Base-by-base conservation (phyloP, 331 rosid species). In the Prunus yedoensis region DNA sequence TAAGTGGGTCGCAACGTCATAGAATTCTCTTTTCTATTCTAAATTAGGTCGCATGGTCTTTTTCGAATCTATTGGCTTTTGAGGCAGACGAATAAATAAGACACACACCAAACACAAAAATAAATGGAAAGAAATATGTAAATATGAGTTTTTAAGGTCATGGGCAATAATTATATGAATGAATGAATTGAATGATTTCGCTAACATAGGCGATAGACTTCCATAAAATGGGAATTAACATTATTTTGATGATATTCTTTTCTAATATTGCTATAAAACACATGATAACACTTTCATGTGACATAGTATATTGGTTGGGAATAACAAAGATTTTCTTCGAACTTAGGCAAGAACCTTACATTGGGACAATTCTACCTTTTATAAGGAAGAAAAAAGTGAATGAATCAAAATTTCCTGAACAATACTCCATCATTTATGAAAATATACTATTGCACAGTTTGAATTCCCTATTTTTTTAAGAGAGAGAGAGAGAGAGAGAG, bases 171-270 rank as follows among this genome's bases (percentile, higher is more conserved):
- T 30, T 11, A 23, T 21, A 57, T 4, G 5, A 7, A 52, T 51
- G 32, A 30, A 30, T 35, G 38, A 32, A 32, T 32, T 35, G 8
- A 35, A 35, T 5, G 2, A 1, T 35, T 35, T 35, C 8, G 5
- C 2, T 35, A 35, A 5, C 8, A 35, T 35, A 0, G 1, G 1
- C 5, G 8, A 35, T 4, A 5, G 41, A 35, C 0, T 35, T 35
- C 2, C 1, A 35, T 35, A 0, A 35, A 6, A 5, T 0, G 0
- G 0, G 8, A 35, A 35, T n/a, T 6, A 35, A 35, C 1, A 35
- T 35, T 35, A 35, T 35, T 35, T 35, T n/a, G n/a, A n/a, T 35
- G 8, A 5, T 35, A 35, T 35, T 0, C 2, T 0, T 0, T 5
- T 1, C 0, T 4, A 32, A 32, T 32, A 32, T 4, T 32, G 38